phyloP scores from a whole-genome alignment of 176 grass and related monocot species.

The Cymbopogon citratus region DNA sequence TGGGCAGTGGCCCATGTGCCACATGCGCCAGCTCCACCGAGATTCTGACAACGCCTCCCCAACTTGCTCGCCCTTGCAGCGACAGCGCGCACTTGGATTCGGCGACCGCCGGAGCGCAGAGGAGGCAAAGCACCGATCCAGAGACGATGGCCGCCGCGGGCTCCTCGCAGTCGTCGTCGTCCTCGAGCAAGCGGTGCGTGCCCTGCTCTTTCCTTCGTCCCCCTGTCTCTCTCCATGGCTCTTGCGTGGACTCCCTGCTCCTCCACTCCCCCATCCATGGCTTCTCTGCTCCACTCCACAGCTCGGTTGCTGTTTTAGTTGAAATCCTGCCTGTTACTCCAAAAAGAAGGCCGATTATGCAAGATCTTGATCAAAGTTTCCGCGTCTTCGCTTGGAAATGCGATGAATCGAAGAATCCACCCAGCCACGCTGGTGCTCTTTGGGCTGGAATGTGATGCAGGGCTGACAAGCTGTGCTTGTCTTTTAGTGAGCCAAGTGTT shows the following conservation, averaged over 20 bases:
- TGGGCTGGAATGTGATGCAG: no score
- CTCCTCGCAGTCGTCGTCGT: neutral
- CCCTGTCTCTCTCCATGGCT: no score
- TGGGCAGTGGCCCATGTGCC: neutral
- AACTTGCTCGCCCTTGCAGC: neutral
- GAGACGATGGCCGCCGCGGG: slow-evolving; percentile 2
- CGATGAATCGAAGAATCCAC: neutral
- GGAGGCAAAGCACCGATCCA: neutral
- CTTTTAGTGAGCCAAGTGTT: neutral
- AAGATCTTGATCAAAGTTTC: neutral
- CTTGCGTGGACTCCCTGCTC: no score
- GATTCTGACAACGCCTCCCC: neutral
- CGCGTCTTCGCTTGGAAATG: no score
- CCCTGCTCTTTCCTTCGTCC: no score
- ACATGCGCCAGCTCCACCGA: neutral
- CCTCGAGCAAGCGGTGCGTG: neutral
- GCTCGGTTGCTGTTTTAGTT: no score
- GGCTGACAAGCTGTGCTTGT: neutral
- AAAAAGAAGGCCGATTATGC: neutral
- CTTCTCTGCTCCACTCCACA: no score
- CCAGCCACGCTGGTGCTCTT: neutral
- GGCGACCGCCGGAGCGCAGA: neutral
- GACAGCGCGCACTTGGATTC: neutral
- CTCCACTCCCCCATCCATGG: no score
- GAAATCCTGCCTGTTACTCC: no score